phyloP scores from a whole-genome alignment of 805 yeast species.

The Teunomyces cretensis region DNA sequence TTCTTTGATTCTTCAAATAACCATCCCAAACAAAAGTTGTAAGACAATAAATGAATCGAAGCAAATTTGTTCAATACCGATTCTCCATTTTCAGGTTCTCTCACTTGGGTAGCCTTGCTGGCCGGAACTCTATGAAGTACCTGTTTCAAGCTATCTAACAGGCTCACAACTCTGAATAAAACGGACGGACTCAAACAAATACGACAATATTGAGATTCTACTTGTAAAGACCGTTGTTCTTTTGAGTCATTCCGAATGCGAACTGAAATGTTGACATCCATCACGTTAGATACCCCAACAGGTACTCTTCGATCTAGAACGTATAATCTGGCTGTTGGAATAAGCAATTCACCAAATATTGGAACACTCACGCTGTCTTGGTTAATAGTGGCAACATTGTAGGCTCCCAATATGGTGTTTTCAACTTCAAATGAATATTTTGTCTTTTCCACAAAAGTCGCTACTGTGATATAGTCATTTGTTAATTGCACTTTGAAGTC shows the following conservation, averaged over 20 bases:
- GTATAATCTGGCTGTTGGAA: conserved; percentile 45
- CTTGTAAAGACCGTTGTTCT: conserved; percentile 46
- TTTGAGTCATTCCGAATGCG: conserved; percentile 40
- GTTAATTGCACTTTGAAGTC: conserved; percentile 23
- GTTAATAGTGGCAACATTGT: conserved; percentile 21
- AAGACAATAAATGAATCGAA: conserved; percentile 58
- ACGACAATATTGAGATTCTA: conserved; percentile 60
- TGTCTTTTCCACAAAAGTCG: conserved; percentile 30
- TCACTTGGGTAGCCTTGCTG: neutral
- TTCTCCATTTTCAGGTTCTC: neutral
- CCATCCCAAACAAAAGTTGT: conserved; percentile 79
- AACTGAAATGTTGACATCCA: conserved; percentile 47
- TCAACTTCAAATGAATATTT: conserved; percentile 38
- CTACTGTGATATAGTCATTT: conserved; percentile 38
- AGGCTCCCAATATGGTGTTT: conserved; percentile 20
- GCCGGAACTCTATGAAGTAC: neutral
- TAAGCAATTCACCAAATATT: conserved; percentile 35
- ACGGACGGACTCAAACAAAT: conserved; percentile 56
- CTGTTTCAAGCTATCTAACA: conserved; percentile 23
- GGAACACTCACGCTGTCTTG: conserved; percentile 17
- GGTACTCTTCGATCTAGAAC: conserved; percentile 39
- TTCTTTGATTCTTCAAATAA: conserved; percentile 50
- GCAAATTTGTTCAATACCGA: conserved; percentile 29
- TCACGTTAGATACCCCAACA: conserved; percentile 39
- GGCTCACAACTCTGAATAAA: conserved; percentile 38